Conservation (phyloP, 176 grass and related monocot genomes). For the Rhynchospora breviuscula region DNA sequence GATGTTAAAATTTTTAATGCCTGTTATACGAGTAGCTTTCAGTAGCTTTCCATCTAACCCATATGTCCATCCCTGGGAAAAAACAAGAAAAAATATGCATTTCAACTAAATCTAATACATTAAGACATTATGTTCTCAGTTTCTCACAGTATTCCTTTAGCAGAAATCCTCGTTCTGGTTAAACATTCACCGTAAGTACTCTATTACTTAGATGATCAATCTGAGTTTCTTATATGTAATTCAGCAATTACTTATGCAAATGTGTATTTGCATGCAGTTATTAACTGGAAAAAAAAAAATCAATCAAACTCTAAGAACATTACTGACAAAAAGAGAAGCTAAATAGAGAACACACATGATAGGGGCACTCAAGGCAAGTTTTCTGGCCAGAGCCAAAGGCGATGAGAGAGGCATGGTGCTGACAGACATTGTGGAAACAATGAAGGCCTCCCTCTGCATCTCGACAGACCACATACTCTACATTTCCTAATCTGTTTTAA, state of each 20-base stretch:
- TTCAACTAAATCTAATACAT: not conserved
- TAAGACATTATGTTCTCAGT: too few species aligned
- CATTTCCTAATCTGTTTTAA: slow-evolving; percentile 65
- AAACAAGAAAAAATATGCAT: slow-evolving; percentile 16
- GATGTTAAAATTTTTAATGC: slow-evolving; percentile 82
- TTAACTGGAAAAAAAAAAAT: not conserved
- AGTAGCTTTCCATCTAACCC: slow-evolving; percentile 78
- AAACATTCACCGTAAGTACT: not conserved
- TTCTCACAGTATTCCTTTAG: not conserved
- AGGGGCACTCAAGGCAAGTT: slow-evolving; percentile 87
- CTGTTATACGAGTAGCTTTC: slow-evolving; percentile 86
- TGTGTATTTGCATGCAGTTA: not conserved
- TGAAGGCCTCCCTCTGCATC: slow-evolving; percentile 53
- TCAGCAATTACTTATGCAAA: not conserved
- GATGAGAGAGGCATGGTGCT: slow-evolving; percentile 83
- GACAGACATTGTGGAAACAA: slow-evolving; percentile 91
- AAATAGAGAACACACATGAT: slow-evolving; percentile 72
- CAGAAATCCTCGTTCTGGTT: not conserved
- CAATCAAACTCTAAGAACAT: not conserved
- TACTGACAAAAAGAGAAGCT: not conserved
- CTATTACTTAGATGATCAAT: not conserved
- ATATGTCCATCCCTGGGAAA: slow-evolving; percentile 81
- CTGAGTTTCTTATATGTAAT: not conserved
- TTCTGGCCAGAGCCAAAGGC: slow-evolving; percentile 75
- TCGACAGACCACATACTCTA: slow-evolving; percentile 70